These are phyloP conservation scores for Eucalyptus curtisii DNA, from an alignment of 345 rosid genomes.

Conservation along the genomic window DNA sequence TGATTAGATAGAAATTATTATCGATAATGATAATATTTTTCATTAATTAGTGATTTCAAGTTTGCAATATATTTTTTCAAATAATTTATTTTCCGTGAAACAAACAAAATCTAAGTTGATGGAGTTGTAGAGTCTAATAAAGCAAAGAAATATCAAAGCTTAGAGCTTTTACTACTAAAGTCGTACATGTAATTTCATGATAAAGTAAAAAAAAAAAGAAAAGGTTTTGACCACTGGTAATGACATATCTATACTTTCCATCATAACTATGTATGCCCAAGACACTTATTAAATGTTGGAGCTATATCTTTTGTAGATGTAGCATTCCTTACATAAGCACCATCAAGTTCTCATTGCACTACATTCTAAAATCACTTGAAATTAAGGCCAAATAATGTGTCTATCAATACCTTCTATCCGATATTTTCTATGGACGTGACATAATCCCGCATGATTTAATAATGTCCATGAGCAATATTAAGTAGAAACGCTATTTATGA, in stretches of 20 bases:
- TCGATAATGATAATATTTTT: rapidly evolving
- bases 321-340: not conserved
- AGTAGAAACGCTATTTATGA: not conserved
- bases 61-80: not conserved
- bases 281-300: not conserved
- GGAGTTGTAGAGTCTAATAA: rapidly evolving
- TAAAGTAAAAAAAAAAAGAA: too few species aligned
- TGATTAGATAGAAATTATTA: not conserved
- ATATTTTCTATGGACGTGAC: not conserved
- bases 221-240: too few species aligned
- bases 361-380: not conserved
- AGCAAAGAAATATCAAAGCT: not conserved
- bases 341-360: not conserved
- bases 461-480: not conserved
- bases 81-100: not conserved
- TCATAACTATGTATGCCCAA: not conserved
- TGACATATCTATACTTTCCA: not conserved
- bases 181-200: not conserved
- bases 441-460: not conserved
- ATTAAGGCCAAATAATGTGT: not conserved
- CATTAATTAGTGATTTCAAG: not conserved
- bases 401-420: rapidly evolving
- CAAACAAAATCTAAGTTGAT: not conserved
- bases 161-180: too few species aligned
- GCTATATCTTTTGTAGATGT: not conserved